Conservation (phyloP, 2,329 filamentous ascomycete genomes). For the Aureobasidium sp. region DNA sequence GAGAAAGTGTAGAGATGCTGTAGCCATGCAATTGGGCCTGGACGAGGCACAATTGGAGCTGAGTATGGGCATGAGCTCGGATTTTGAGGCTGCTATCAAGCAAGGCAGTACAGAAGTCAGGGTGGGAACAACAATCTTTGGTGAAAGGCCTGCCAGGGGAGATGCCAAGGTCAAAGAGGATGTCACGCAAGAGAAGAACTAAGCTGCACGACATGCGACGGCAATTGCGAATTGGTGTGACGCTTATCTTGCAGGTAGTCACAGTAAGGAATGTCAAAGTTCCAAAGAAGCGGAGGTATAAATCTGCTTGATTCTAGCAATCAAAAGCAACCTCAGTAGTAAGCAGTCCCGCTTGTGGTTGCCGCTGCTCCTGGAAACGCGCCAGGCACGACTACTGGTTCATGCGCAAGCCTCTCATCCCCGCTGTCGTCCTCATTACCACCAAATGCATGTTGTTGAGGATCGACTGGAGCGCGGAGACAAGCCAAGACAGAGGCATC, state of each 20-base stretch:
- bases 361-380: slow-evolving; percentile 44
- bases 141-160: slow-evolving; percentile 67
- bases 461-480: slow-evolving; percentile 52
- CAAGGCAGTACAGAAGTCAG: slow-evolving; percentile 85
- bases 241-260: too few species aligned
- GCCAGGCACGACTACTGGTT: slow-evolving; percentile 34
- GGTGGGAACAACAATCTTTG: slow-evolving; percentile 92
- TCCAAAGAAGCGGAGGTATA: too few species aligned
- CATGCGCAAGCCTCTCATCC: slow-evolving; percentile 29
- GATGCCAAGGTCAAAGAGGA: slow-evolving; percentile 60
- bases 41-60: slow-evolving; percentile 61
- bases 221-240: too few species aligned
- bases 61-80: slow-evolving; percentile 96
- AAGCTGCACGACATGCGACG: too few species aligned
- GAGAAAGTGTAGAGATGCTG: slow-evolving; percentile 61
- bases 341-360: neutral
- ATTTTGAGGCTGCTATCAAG: slow-evolving; percentile 81
- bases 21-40: slow-evolving; percentile 55
- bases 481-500: slow-evolving; percentile 55
- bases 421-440: slow-evolving; percentile 43
- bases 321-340: too few species aligned
- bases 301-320: too few species aligned
- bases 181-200: slow-evolving; percentile 20
- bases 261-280: too few species aligned
- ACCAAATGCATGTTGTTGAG: slow-evolving; percentile 35